phyloP scores from a whole-genome alignment of 129 eudicot genomes.

The Heracleum sosnowskyi region DNA sequence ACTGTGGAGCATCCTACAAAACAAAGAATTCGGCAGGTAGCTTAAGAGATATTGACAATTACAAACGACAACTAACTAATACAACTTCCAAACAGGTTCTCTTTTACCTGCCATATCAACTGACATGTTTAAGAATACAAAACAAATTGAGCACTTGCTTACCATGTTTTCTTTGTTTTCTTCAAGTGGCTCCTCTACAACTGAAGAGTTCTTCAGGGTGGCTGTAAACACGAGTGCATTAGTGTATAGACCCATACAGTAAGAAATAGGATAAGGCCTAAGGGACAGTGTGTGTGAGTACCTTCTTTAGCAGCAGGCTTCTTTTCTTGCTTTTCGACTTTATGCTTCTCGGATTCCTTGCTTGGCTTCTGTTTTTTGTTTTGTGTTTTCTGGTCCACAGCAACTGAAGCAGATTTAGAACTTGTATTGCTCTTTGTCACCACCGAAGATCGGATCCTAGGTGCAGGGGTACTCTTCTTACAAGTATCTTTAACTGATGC shows the following conservation, averaged over 20 bases:
- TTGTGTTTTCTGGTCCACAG: conserved; percentile 23
- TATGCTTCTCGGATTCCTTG: conserved; percentile 32
- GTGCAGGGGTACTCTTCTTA: conserved; percentile 26
- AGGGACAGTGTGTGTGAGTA: conserved; percentile 6
- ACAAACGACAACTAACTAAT: not conserved
- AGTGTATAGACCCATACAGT: not conserved
- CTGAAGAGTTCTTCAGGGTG: conserved; percentile 15
- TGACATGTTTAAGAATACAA: not conserved
- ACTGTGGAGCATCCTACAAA: conserved; percentile 40
- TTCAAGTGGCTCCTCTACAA: conserved; percentile 30
- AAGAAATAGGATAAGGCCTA: not conserved
- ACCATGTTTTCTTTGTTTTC: conserved; percentile 88
- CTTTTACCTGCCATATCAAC: not conserved
- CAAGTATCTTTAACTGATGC: conserved; percentile 21
- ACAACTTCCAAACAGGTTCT: not conserved
- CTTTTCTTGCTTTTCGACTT: conserved; percentile 36
- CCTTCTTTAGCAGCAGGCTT: conserved; percentile 45
- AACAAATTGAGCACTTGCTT: not conserved
- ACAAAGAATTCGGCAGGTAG: not conserved
- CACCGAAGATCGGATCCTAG: conserved; percentile 30
- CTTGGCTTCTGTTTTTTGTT: conserved; percentile 39
- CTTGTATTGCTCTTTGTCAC: conserved; percentile 23
- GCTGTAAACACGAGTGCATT: conserved; percentile 20
- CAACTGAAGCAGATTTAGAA: conserved; percentile 15
- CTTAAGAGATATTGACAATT: not conserved